Evolutionary conservation across 2,329 filamentous ascomycete species (phyloP).

Genomic region (Alternaria atra): DNA sequence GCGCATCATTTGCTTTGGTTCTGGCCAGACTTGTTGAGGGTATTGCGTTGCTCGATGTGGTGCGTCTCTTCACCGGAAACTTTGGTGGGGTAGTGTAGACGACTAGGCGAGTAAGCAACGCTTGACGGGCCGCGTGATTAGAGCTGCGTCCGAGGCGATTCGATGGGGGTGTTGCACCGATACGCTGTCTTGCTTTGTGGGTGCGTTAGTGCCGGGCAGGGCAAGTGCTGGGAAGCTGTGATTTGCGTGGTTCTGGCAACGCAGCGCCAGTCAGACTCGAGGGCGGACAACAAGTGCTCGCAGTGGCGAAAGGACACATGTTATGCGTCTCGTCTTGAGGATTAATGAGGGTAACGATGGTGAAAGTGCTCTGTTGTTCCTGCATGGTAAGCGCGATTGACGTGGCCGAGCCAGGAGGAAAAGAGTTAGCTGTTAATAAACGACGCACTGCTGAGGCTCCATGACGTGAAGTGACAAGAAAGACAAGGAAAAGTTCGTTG

Average conservation of each 20-base stretch:
- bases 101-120: slow-evolving; percentile 29
- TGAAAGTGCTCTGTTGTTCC: slow-evolving; percentile 47
- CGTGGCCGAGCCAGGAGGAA: slow-evolving; percentile 41
- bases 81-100: slow-evolving; percentile 24
- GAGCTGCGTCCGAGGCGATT: slow-evolving; percentile 29
- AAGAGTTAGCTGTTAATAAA: slow-evolving; percentile 24
- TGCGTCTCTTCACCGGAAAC: slow-evolving; percentile 41
- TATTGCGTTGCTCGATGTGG: slow-evolving; percentile 20
- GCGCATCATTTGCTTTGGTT: slow-evolving; percentile 10
- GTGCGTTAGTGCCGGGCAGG: slow-evolving; percentile 24
- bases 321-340: slow-evolving; percentile 34
- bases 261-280: slow-evolving; percentile 31
- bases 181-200: slow-evolving; percentile 48
- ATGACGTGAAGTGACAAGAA: slow-evolving; percentile 24
- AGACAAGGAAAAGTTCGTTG: slow-evolving; percentile 16
- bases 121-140: slow-evolving; percentile 35
- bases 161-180: slow-evolving; percentile 42
- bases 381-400: slow-evolving; percentile 47
- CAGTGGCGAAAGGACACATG: slow-evolving; percentile 40
- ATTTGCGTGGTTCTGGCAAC: slow-evolving; percentile 28
- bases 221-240: slow-evolving; percentile 32
- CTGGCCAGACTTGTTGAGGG: slow-evolving; percentile 15
- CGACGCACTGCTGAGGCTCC: slow-evolving; percentile 21
- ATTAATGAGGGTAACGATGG: slow-evolving; percentile 40
- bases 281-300: slow-evolving; percentile 18